Conservation (phyloP, 345 rosid species). For the Boechera divaricarpa region DNA sequence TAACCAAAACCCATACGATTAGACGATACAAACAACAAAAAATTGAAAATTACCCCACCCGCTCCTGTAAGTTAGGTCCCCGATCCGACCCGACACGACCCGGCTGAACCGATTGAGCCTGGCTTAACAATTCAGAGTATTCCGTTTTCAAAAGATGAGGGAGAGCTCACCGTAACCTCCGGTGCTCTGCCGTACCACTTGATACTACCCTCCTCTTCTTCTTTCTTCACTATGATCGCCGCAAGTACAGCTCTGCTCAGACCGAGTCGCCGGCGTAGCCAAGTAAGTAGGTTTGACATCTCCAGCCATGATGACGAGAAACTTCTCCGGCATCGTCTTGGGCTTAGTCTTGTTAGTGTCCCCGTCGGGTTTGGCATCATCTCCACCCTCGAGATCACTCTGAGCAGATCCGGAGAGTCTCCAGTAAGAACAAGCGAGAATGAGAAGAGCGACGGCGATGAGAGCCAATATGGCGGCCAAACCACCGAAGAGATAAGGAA, state of each 20-base stretch:
- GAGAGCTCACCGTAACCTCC: constrained; percentile 3
- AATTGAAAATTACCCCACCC: background rate
- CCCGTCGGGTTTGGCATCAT: constrained; percentile 41
- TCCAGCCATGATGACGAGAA: constrained; percentile 89
- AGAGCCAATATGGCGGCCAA: constrained; percentile 88
- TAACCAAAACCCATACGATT: background rate
- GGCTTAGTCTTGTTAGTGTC: constrained; percentile 26
- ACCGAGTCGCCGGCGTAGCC: constrained; percentile 61
- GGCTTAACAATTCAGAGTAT: background rate
- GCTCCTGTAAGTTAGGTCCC: background rate
- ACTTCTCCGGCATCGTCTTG: constrained; percentile 56
- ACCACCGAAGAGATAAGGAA: constrained; percentile 92
- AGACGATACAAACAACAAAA: background rate
- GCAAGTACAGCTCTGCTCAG: constrained; percentile 48
- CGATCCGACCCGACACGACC: background rate
- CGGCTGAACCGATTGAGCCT: background rate
- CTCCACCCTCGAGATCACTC: constrained; percentile 69
- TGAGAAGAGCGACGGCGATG: constrained; percentile 76
- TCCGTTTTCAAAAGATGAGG: background rate
- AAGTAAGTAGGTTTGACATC: constrained; percentile 66
- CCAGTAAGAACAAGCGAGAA: constrained; percentile 92
- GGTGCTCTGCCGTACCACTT: constrained; percentile 24
- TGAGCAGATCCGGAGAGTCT: constrained; percentile 56
- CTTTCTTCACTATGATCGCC: constrained; percentile 44
- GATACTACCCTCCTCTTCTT: constrained; percentile 24